These are phyloP conservation scores for Mangifera indica DNA, from an alignment of 345 rosid genomes.

Conservation along the genomic window DNA sequence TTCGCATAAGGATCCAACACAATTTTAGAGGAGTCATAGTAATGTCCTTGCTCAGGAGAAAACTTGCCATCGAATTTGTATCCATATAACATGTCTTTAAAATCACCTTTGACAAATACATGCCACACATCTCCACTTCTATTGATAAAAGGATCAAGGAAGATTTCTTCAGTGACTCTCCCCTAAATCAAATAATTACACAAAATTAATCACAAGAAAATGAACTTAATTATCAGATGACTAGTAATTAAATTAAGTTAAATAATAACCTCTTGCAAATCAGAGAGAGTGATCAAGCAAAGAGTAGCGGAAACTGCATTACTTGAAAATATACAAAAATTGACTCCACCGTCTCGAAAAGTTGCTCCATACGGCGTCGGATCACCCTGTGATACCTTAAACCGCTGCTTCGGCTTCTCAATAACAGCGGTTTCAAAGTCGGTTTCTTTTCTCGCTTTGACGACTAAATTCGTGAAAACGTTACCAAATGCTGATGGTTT, in stretches of 20 bases:
- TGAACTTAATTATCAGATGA: neutral
- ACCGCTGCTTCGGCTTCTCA: constrained; percentile 41
- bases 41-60: constrained; percentile 73
- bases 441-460: constrained; percentile 30
- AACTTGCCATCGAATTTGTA: constrained; percentile 74
- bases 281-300: constrained; percentile 60
- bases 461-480: constrained; percentile 2
- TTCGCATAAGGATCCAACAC: constrained; percentile 93
- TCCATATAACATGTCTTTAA: constrained; percentile 71
- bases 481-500: neutral
- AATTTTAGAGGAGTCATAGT: constrained; percentile 51
- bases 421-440: constrained; percentile 47
- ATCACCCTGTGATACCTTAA: constrained; percentile 49
- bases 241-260: too few relatives aligned
- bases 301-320: constrained; percentile 74
- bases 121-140: constrained; percentile 91
- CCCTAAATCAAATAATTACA: constrained; percentile 43
- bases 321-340: constrained; percentile 73
- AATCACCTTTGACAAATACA: constrained; percentile 67
- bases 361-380: constrained; percentile 86
- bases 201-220: neutral
- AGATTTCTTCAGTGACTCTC: constrained; percentile 63
- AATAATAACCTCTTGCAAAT: constrained; percentile 57
- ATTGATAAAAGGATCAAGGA: constrained; percentile 62
- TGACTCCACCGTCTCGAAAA: constrained; percentile 64